phyloP scores from a whole-genome alignment of 2,329 filamentous ascomycete species.

The Xylaria multiplex region DNA sequence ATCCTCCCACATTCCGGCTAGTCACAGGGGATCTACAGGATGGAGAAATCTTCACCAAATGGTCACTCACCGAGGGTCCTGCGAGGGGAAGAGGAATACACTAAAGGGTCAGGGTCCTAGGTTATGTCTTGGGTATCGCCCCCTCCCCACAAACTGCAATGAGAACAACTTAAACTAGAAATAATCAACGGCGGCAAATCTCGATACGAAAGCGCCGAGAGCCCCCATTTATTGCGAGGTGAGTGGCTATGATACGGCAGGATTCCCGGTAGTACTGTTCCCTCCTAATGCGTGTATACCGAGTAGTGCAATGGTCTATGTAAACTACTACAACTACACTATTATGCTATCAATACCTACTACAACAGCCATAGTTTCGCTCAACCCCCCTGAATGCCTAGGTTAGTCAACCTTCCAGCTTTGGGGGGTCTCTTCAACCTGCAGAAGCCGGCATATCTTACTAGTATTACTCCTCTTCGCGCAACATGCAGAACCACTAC shows the following conservation, averaged over 20 bases:
- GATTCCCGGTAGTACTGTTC: conserved; percentile 40
- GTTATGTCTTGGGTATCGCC: no score
- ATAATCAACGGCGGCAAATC: conserved; percentile 4
- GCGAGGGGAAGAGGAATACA: conserved; percentile 20
- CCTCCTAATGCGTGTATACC: conserved; percentile 33
- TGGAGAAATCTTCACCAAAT: conserved; percentile 37
- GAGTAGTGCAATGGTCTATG: conserved; percentile 17
- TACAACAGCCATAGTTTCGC: conserved; percentile 19
- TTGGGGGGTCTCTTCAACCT: conserved; percentile 21
- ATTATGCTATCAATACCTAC: conserved; percentile 15
- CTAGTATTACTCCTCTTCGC: conserved; percentile 19
- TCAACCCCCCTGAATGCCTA: conserved; percentile 24
- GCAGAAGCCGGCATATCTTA: conserved; percentile 34
- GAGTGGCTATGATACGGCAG: conserved; percentile 42
- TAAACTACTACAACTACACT: not conserved
- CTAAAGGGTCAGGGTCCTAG: conserved; percentile 5
- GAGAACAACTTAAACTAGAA: not conserved
- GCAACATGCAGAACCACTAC: conserved; percentile 25
- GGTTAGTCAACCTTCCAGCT: conserved; percentile 7
- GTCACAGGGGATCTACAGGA: conserved; percentile 37
- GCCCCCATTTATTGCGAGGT: not conserved
- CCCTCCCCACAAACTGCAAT: not conserved
- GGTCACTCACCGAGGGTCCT: conserved; percentile 34
- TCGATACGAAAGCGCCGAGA: conserved; percentile 2
- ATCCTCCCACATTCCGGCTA: conserved; percentile 45